phyloP scores from a whole-genome alignment of 176 grass and related monocot species.

The Eremochloa ophiuroides region DNA sequence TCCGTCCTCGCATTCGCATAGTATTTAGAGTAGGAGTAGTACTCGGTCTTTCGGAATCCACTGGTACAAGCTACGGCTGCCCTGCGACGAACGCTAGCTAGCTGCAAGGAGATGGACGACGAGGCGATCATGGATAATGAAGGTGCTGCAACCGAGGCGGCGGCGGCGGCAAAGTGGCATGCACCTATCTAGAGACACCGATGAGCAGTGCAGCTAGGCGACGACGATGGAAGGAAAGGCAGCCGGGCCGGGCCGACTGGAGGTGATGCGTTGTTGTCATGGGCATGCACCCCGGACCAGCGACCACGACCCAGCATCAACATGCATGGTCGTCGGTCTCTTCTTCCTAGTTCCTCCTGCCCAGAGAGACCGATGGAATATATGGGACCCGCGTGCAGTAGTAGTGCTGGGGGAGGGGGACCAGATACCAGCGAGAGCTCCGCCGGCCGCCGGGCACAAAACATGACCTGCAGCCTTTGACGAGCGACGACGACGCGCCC shows the following conservation, averaged over 20 bases:
- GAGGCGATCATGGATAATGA: not conserved
- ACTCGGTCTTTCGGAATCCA: too few relatives aligned
- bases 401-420: not conserved
- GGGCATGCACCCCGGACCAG: slow-evolving; percentile 30
- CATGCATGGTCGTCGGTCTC: too few relatives aligned
- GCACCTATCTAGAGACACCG: not conserved
- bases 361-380: too few relatives aligned
- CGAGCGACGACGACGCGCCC: too few relatives aligned
- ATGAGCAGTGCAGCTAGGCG: too few relatives aligned
- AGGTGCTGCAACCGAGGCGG: not conserved
- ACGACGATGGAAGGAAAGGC: too few relatives aligned
- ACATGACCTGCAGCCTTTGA: not conserved
- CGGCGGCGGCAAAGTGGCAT: slow-evolving; percentile 8
- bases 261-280: slow-evolving; percentile 38
- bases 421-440: not conserved
- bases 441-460: not conserved
- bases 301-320: slow-evolving; percentile 22
- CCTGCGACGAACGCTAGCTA: too few relatives aligned
- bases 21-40: too few relatives aligned
- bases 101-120: not conserved
- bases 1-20: too few relatives aligned
- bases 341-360: too few relatives aligned
- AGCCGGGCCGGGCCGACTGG: not conserved
- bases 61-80: too few relatives aligned
- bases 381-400: not conserved